A percentile compares a stretch with the other conserved stretches of the same genome.
phyloP scores from a whole-genome alignment of 2,329 filamentous ascomycete species.

The Cladosporium sp. region DNA sequence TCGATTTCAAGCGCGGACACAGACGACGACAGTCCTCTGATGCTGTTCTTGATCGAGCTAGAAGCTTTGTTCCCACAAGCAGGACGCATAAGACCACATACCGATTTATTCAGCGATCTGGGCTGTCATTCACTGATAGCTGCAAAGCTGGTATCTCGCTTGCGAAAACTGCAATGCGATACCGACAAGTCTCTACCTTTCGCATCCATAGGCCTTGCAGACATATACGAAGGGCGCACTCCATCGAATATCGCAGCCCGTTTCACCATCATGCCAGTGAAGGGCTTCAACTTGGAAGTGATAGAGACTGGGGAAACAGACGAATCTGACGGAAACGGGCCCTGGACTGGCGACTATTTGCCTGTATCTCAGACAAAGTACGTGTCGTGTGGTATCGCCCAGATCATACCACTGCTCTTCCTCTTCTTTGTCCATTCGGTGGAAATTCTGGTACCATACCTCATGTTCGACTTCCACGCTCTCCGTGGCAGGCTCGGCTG shows the following conservation, averaged over 20 bases:
- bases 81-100: constrained; percentile 45
- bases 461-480: constrained; percentile 26
- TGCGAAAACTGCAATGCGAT: constrained; percentile 21
- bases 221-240: constrained; percentile 30
- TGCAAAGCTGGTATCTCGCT: constrained; percentile 28
- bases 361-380: constrained; percentile 25
- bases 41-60: constrained; percentile 20
- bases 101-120: constrained; percentile 68
- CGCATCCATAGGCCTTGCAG: constrained; percentile 29
- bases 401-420: constrained; percentile 27
- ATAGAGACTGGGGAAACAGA: constrained; percentile 18
- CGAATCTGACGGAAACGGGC: constrained; percentile 22
- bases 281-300: constrained; percentile 19
- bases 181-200: constrained; percentile 24
- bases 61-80: constrained; percentile 47
- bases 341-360: constrained; percentile 24
- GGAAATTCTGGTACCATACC: constrained; percentile 29
- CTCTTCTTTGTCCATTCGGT: constrained; percentile 28
- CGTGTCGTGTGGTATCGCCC: constrained; percentile 27
- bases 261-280: constrained; percentile 18
- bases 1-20: background rate
- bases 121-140: constrained; percentile 76
- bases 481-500: constrained; percentile 20
- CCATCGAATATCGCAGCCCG: constrained; percentile 25
- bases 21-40: constrained; percentile 18